Conservation (phyloP, 1,284 basidiomycete genomes). For the Ustilago trichophora region DNA sequence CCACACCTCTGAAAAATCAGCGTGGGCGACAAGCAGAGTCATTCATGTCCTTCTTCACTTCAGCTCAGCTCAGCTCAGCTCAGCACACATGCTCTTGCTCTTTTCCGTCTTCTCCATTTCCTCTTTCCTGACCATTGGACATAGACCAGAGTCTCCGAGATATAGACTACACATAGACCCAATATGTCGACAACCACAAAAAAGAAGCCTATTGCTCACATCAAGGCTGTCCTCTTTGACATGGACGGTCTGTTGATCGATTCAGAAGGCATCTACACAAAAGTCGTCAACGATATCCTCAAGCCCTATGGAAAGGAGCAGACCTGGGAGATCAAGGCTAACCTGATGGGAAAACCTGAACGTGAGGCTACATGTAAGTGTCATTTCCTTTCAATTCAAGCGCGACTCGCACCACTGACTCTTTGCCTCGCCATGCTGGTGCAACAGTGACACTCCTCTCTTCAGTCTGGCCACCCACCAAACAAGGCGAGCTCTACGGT, state of each 20-base stretch:
- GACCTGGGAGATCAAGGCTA: conserved; percentile 66
- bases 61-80: too few relatives aligned
- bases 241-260: conserved; percentile 67
- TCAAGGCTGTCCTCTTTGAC: conserved; percentile 57
- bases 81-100: too few relatives aligned
- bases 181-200: conserved; percentile 1
- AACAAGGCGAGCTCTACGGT: conserved; percentile 34
- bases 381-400: too few relatives aligned
- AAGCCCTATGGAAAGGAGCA: conserved; percentile 65
- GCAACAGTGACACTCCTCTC: conserved; percentile 59
- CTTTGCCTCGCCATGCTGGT: too few relatives aligned
- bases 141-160: background rate
- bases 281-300: conserved; percentile 64
- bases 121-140: conserved; percentile 2
- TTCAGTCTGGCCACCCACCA: conserved; percentile 58
- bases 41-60: too few relatives aligned
- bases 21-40: too few relatives aligned
- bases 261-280: conserved; percentile 64
- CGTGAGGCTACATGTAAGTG: conserved; percentile 60
- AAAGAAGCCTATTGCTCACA: conserved; percentile 35
- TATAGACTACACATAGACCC: background rate
- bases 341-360: conserved; percentile 66
- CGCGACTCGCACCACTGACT: too few relatives aligned
- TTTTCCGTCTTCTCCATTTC: too few relatives aligned
- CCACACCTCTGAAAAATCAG: too few relatives aligned